Evolutionary conservation across 768 basidiomycete species (phyloP).

Genomic region (Hirschioporus abietinus): DNA sequence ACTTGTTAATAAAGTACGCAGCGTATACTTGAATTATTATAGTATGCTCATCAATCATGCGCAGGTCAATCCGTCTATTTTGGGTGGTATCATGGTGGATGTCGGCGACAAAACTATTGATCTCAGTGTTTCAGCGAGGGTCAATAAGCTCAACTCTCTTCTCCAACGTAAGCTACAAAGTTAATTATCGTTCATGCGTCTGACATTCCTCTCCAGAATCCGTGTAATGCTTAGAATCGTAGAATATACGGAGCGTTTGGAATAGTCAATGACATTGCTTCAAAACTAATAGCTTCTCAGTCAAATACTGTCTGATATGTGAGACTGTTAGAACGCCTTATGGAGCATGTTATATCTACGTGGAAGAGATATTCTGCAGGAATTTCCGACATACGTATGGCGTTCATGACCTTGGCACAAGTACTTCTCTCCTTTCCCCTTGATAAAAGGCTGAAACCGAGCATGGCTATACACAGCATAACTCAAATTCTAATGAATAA

Average conservation of each 20-base stretch:
- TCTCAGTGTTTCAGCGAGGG: constrained; percentile 87
- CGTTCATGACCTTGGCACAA: no score
- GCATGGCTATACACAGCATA: no score
- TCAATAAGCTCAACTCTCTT: constrained; percentile 90
- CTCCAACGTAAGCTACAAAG: constrained; percentile 60
- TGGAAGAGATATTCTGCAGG: no score
- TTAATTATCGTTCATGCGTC: constrained; percentile 4
- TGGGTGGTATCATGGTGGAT: constrained; percentile 93
- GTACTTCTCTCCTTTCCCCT: no score
- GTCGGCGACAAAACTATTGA: constrained; percentile 99
- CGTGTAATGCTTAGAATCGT: constrained; percentile 11
- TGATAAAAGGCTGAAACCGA: no score
- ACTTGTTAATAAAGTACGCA: constrained; percentile 81
- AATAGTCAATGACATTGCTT: background rate
- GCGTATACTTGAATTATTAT: background rate
- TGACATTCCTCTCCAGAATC: constrained; percentile 13
- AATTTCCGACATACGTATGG: no score
- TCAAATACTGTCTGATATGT: background rate
- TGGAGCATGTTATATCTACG: no score
- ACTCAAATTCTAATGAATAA: background rate
- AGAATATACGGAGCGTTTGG: background rate
- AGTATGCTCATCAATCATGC: constrained; percentile 9
- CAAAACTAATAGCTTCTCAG: background rate
- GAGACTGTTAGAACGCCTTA: no score
- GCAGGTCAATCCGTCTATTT: constrained; percentile 85